Base-by-base conservation (phyloP, 306 rosid genomes). In the Lithocarpus polystachyus region DNA sequence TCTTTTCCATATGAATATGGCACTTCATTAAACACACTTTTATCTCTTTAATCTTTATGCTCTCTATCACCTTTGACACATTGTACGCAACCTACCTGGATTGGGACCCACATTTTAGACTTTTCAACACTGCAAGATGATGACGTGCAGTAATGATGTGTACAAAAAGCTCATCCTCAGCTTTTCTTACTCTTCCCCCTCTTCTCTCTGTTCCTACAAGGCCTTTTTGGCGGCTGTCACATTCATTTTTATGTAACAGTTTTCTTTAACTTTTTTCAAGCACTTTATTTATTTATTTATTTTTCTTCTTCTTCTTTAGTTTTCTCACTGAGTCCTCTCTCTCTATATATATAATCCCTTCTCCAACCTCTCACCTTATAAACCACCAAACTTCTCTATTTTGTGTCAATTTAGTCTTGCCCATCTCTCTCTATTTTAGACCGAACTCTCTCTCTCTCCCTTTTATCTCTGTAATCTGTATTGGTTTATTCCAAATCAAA, bases 131-230 rank as follows among this genome's bases (percentile, higher is more conserved):
- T 45, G 74, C 77, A 75, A 59, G 78, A 81, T 83, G 84, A 79
- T 87, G 89, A 78, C 85, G 85, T 87, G 83, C 83, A 88, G 84
- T 69, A 82, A 48, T 89, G 91, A 87, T 82, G 89, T 86, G 82
- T 80, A 87, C 90, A 88, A 87, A 84, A 89, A 82, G 94, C 87
- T 88, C 86, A 78, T 71, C 81, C 73, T 31, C 76, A 82, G 79
- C 89, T 80, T 86, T 90, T 80, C 72, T 26, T 26, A 23, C 53
- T 77, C 84, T 80, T 67, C 77, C 80, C 76, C 45, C 3, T 6
- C 10, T 37, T 6, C 2, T 8, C 45, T 40, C 45, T 7, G 2
- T 40, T 40, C 45, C 45, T 7, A 6, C 0, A 0, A 40, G 35
- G 56, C 22, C 59, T 75, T 78, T 80, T 82, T 80, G 82, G 75